phyloP scores from a whole-genome alignment of 805 yeast species.

The Metschnikowia cerradonensis region DNA sequence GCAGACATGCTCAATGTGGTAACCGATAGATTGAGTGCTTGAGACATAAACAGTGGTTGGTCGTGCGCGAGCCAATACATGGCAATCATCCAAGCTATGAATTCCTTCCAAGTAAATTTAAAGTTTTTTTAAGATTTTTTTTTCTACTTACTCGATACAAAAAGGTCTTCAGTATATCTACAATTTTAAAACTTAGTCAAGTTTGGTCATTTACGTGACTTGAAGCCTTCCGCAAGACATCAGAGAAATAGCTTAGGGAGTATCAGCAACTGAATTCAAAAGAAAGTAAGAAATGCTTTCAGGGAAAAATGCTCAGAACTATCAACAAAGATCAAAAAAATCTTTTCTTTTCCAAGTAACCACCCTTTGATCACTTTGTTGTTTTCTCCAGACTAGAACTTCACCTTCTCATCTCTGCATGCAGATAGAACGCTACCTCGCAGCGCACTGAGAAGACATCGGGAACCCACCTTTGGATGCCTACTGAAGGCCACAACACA shows the following conservation, averaged over 20 bases:
- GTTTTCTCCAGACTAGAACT: not conserved
- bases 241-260: not conserved
- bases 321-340: no score
- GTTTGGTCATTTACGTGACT: not conserved
- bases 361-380: not conserved
- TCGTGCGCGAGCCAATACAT: not conserved
- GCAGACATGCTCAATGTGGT: constrained; percentile 6
- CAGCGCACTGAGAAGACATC: constrained; percentile 4
- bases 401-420: constrained; percentile 1
- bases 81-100: not conserved
- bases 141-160: no score
- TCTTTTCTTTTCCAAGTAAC: no score
- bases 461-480: not conserved
- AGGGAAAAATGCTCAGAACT: no score
- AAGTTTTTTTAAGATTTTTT: not conserved
- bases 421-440: not conserved
- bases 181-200: not conserved
- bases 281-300: not conserved
- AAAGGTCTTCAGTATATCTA: no score
- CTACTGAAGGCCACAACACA: not conserved
- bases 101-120: not conserved
- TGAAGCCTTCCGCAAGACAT: not conserved
- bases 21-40: not conserved
- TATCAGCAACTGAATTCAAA: not conserved
- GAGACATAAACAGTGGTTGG: not conserved